These are phyloP conservation scores for Geotrichum citri-aurantii DNA, from an alignment of 1,139 yeast species.

Conservation along the genomic window DNA sequence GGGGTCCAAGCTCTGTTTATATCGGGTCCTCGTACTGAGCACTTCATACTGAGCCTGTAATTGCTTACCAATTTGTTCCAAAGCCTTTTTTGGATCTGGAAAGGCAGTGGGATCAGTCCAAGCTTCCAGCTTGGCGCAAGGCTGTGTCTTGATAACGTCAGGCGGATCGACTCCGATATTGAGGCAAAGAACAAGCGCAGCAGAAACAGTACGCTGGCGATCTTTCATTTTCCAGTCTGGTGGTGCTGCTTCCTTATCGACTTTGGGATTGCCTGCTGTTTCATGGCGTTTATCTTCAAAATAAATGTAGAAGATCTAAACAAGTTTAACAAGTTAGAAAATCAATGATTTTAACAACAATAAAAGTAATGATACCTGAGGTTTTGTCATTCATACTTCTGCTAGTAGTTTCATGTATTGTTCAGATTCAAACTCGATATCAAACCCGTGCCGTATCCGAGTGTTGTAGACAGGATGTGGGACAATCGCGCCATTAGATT, in stretches of 20 bases:
- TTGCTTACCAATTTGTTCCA: conserved; percentile 85
- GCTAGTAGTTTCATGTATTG: conserved; percentile 62
- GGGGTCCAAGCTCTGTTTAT: conserved; percentile 88
- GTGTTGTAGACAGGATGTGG: conserved; percentile 25
- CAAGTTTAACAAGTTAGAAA: conserved; percentile 6
- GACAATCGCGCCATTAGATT: conserved; percentile 1
- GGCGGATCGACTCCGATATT: conserved; percentile 98
- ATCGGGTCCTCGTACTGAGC: conserved; percentile 76
- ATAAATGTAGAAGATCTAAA: conserved; percentile 65
- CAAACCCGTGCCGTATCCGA: conserved; percentile 66
- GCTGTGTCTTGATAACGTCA: conserved; percentile 87
- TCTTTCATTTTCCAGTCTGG: conserved; percentile 93
- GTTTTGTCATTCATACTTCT: conserved; percentile 30
- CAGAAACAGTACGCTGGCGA: conserved; percentile 90
- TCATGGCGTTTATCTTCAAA: conserved; percentile 87
- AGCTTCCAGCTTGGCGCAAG: conserved; percentile 87
- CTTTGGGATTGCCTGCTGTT: conserved; percentile 79
- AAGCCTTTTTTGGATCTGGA: conserved; percentile 83
- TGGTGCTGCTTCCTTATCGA: conserved; percentile 43
- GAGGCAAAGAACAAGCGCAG: conserved; percentile 83
- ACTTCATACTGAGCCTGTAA: conserved; percentile 87
- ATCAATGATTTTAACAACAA: too few species aligned
- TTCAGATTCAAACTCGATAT: conserved; percentile 56
- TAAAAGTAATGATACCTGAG: too few species aligned
- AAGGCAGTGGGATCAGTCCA: conserved; percentile 89